These are phyloP conservation scores for Verticillium tricorpus DNA, from an alignment of 2,329 filamentous ascomycete genomes.

Conservation along the genomic window DNA sequence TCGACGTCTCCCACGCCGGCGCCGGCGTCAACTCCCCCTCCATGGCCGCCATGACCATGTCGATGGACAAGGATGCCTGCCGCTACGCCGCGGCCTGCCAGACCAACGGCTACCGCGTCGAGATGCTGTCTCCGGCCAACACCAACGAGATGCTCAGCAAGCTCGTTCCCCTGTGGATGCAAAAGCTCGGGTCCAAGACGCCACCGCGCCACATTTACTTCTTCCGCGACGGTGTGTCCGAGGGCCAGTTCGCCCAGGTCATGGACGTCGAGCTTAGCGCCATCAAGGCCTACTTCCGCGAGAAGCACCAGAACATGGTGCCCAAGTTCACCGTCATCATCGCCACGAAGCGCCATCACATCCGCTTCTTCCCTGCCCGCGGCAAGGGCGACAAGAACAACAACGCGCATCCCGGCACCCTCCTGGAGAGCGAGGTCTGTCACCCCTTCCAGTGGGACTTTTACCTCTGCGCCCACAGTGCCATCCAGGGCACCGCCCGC, in stretches of 20 bases:
- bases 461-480: slow-evolving; percentile 58
- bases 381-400: slow-evolving; percentile 65
- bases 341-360: slow-evolving; percentile 89
- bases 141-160: slow-evolving; percentile 61
- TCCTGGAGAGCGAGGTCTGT: slow-evolving; percentile 87
- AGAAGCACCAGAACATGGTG: slow-evolving; percentile 27
- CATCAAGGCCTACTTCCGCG: slow-evolving; percentile 58
- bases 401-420: slow-evolving; percentile 79
- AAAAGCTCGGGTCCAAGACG: slow-evolving; percentile 33
- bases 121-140: slow-evolving; percentile 69
- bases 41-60: slow-evolving; percentile 83
- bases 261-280: slow-evolving; percentile 71
- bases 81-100: slow-evolving; percentile 76
- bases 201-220: slow-evolving; percentile 76
- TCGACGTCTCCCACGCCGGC: slow-evolving; percentile 82
- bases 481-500: slow-evolving; percentile 90
- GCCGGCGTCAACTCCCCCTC: slow-evolving; percentile 63
- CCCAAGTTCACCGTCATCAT: slow-evolving; percentile 81
- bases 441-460: slow-evolving; percentile 91
- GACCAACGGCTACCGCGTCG: slow-evolving; percentile 76
- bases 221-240: slow-evolving; percentile 87
- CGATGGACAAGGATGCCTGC: slow-evolving; percentile 65
- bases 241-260: slow-evolving; percentile 79
- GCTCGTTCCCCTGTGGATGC: slow-evolving; percentile 60
- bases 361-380: slow-evolving; percentile 79